Evolutionary conservation across 345 rosid species (phyloP), one percentile per base, ranked within the genome.

Genomic region (Odontarrhena argentea): DNA sequence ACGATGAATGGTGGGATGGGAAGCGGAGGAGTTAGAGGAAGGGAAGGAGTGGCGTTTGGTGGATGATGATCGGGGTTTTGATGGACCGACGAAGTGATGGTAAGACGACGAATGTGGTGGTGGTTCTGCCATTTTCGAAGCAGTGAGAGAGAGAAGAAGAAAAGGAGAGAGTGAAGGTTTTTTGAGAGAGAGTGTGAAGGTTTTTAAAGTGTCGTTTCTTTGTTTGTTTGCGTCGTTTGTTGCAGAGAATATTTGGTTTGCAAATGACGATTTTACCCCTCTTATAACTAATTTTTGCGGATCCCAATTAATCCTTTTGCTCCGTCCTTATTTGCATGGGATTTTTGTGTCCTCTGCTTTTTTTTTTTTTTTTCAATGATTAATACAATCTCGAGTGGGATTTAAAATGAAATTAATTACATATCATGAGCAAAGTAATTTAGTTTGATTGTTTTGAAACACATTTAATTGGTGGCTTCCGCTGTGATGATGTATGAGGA

Each of bases 191-290:
- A 9, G 32, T 3, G 61, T 50, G 46, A 65, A 56, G 56, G 73
- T 3, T 4, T 65, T 57, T 74, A 74, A 67, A 69, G 58, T 67
- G 67, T 73, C 26, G 30, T 9, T 44, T 67, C 26, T 59, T 66
- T 74, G 73, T 74, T 74, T 65, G 76, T 73, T 73, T 73, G 71
- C 76, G 60, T 71, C 60, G 70, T 49, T 63, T 51, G 77, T 74
- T 74, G 77, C 77, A 68, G 74, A 60, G 77, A 74, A 74, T 67
- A 60, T 60, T 3, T 65, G 49, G 7, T 50, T 43, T 12, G 0
- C 0, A 15, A 66, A 51, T 58, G 1, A 73, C 77, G 0, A 2
- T 58, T 51, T 7, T 51, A 13, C 77, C 77, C 61, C 43, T 11
- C 18, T 2, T 9, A 22, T 2, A 73, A 66, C 77, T 37, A 66